Percentiles rank a stretch among this genome's conserved stretches.
phyloP scores from a whole-genome alignment of 352 stramenopile genomes.

The Phytopythium ostracodes region DNA sequence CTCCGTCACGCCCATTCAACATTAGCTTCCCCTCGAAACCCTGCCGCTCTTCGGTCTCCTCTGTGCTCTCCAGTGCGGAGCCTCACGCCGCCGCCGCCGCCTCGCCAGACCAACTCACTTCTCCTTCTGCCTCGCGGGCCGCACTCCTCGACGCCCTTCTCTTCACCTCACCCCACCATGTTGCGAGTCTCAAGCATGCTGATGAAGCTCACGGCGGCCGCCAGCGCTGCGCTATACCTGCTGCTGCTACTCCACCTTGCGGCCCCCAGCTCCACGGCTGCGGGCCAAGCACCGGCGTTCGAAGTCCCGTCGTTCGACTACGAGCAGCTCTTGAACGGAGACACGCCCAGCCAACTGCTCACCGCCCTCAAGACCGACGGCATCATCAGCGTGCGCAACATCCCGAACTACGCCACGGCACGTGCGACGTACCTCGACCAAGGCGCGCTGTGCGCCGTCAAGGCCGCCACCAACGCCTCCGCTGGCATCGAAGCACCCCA shows the following conservation, averaged over 20 bases:
- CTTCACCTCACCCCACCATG: slow-evolving; percentile 10
- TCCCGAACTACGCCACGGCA: slow-evolving; percentile 40
- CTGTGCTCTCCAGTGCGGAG: background rate
- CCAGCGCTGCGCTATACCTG: slow-evolving; percentile 4
- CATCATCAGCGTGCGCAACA: slow-evolving; percentile 64
- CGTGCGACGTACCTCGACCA: slow-evolving; percentile 42
- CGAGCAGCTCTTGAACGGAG: slow-evolving; percentile 22
- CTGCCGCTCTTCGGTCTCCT: background rate
- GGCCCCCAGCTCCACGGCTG: slow-evolving; percentile 11
- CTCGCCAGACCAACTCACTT: background rate
- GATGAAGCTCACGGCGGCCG: background rate
- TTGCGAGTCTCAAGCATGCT: slow-evolving; percentile 20
- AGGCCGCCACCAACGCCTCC: slow-evolving; percentile 12
- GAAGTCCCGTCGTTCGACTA: slow-evolving; percentile 57
- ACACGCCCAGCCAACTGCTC: slow-evolving; percentile 37
- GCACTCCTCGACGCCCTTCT: background rate
- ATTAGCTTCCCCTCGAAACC: background rate
- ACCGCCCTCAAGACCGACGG: slow-evolving; percentile 54
- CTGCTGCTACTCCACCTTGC: slow-evolving; percentile 13
- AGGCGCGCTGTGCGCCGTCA: slow-evolving; percentile 48
- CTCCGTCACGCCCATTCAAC: background rate
- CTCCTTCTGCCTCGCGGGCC: background rate
- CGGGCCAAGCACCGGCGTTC: slow-evolving; percentile 32
- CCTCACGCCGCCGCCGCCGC: background rate
- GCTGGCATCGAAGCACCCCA: slow-evolving; percentile 16